Conservation (phyloP, 129 eudicot genomes). For the Arctium minus region DNA sequence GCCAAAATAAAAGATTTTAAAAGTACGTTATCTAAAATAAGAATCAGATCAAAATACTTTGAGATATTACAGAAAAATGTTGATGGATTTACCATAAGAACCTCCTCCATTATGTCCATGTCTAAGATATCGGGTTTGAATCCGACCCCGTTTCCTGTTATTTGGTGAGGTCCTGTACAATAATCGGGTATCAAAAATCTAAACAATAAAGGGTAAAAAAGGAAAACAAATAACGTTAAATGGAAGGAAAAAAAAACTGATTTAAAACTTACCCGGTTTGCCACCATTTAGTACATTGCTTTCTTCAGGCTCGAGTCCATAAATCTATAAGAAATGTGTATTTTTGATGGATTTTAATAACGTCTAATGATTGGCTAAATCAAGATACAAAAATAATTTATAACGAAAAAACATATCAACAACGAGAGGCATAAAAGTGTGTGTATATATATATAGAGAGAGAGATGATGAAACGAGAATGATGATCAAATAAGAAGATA, state of each 20-base stretch:
- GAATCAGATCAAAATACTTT: background rate
- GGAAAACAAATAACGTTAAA: background rate
- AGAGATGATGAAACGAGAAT: no score
- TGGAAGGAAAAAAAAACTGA: background rate
- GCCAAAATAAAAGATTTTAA: background rate
- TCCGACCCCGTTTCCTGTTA: constrained; percentile 96
- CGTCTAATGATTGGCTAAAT: background rate
- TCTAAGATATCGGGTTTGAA: constrained; percentile 94
- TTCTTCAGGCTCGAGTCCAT: constrained; percentile 95
- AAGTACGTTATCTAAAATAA: background rate
- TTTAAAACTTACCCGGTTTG: constrained; percentile 65
- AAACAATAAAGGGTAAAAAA: background rate
- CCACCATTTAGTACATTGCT: constrained; percentile 95
- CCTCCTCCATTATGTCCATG: constrained; percentile 97
- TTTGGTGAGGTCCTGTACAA: constrained; percentile 78
- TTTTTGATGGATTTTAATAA: background rate
- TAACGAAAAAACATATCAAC: background rate
- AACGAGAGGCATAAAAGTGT: background rate
- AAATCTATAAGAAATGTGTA: constrained; percentile 44
- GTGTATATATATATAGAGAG: no score
- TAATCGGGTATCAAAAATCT: background rate
- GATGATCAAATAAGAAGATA: no score
- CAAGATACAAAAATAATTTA: background rate
- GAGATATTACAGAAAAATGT: background rate
- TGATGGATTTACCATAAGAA: constrained; percentile 63